phyloP scores from a whole-genome alignment of 2,329 filamentous ascomycete genomes.

The Westerdykella ornata region DNA sequence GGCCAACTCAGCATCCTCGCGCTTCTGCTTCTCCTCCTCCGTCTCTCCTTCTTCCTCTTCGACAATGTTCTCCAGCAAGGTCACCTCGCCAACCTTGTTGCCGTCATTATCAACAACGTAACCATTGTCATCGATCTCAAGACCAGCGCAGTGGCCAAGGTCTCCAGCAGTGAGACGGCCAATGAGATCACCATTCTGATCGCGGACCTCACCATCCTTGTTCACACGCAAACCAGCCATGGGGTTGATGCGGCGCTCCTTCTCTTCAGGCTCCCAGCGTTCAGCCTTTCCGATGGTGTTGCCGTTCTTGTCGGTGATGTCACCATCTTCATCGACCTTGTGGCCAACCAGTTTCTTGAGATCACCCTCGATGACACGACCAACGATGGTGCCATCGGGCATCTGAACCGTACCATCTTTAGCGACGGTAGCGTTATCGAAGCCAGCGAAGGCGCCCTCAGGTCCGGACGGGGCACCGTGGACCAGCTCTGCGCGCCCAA shows the following conservation, averaged over 20 bases:
- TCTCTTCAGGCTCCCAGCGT: conserved; percentile 49
- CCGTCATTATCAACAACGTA: conserved; percentile 51
- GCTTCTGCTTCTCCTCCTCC: conserved; percentile 39
- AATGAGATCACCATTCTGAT: conserved; percentile 46
- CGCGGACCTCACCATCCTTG: conserved; percentile 48
- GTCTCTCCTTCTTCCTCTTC: conserved; percentile 51
- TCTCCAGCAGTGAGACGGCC: conserved; percentile 47
- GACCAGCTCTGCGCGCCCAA: conserved; percentile 53
- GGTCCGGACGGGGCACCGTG: conserved; percentile 45
- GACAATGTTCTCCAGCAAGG: conserved; percentile 55
- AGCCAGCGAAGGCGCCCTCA: conserved; percentile 56
- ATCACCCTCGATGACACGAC: conserved; percentile 46
- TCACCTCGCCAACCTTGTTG: conserved; percentile 59
- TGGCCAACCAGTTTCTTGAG: conserved; percentile 47
- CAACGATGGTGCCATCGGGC: conserved; percentile 42
- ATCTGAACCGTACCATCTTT: conserved; percentile 53
- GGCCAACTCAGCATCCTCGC: conserved; percentile 69
- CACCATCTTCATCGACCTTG: conserved; percentile 47
- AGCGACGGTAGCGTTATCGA: conserved; percentile 50
- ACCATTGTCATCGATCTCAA: conserved; percentile 49
- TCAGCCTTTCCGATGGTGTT: conserved; percentile 49
- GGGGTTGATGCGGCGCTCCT: conserved; percentile 51
- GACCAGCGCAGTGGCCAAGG: conserved; percentile 47
- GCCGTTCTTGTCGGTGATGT: conserved; percentile 50
- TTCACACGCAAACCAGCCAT: conserved; percentile 53